phyloP scores from a whole-genome alignment of 2,329 filamentous ascomycete genomes.

The Fusarium subglutinans region DNA sequence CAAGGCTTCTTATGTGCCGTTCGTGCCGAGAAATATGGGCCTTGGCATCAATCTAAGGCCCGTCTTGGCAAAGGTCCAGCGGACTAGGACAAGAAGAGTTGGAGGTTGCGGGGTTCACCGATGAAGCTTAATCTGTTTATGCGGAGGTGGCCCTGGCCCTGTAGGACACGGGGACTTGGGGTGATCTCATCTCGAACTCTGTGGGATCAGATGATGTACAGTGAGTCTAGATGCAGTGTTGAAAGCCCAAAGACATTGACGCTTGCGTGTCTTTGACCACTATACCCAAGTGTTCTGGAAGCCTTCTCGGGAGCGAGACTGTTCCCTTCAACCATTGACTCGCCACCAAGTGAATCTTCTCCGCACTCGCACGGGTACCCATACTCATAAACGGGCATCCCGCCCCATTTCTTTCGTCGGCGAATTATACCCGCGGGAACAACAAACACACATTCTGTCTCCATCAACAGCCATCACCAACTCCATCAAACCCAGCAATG shows the following conservation, averaged over 20 bases:
- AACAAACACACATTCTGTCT: neutral
- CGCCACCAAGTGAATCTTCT: neutral
- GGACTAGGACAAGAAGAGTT: neutral
- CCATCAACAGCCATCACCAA: neutral
- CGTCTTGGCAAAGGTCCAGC: neutral
- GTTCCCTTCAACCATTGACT: neutral
- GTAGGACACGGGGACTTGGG: neutral
- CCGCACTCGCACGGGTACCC: neutral
- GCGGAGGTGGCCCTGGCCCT: neutral
- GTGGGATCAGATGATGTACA: neutral
- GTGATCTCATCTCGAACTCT: neutral
- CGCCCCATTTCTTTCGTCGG: neutral
- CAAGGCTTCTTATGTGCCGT: conserved; percentile 21
- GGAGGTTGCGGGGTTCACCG: neutral
- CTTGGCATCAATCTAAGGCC: neutral
- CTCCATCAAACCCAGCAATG: neutral
- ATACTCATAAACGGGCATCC: neutral
- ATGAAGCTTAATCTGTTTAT: neutral
- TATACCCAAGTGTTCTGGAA: neutral
- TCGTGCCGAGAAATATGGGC: conserved; percentile 17
- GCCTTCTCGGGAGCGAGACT: neutral
- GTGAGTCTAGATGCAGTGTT: neutral
- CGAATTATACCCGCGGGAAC: neutral
- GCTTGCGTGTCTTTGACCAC: neutral
- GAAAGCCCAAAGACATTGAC: neutral